These are phyloP conservation scores for Solioccasus polychromus DNA, from an alignment of 768 basidiomycete species.

Conservation along the genomic window DNA sequence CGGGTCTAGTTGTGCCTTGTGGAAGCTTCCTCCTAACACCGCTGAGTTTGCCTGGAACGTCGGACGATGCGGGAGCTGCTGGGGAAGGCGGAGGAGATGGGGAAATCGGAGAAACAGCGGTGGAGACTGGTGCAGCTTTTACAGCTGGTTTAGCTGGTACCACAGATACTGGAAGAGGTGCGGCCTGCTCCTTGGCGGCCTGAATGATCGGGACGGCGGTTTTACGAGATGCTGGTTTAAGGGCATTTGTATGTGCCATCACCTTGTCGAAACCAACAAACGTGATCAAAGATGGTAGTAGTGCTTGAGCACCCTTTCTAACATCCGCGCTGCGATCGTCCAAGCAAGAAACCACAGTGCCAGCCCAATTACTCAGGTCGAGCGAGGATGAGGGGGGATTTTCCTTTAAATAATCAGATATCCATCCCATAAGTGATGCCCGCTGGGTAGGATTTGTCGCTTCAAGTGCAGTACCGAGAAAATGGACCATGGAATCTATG, in stretches of 20 bases:
- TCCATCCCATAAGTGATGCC: constrained; percentile 74
- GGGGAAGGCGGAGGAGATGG: constrained; percentile 50
- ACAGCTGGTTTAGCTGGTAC: constrained; percentile 29
- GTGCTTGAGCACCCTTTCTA: constrained; percentile 82
- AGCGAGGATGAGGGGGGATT: constrained; percentile 50
- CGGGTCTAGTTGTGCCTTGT: constrained; percentile 49
- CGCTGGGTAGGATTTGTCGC: constrained; percentile 85
- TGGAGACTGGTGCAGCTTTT: constrained; percentile 18
- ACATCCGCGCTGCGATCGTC: constrained; percentile 93
- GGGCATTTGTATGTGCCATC: constrained; percentile 76
- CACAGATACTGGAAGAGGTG: constrained; percentile 27
- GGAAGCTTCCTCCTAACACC: constrained; percentile 76
- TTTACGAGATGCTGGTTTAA: constrained; percentile 89
- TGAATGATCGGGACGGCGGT: constrained; percentile 88
- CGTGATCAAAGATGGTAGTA: constrained; percentile 73
- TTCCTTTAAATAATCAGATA: constrained; percentile 74
- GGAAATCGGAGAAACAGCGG: constrained; percentile 34
- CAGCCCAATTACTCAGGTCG: constrained; percentile 70
- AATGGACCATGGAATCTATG: constrained; percentile 76
- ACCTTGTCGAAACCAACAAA: constrained; percentile 81
- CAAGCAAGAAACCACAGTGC: constrained; percentile 67
- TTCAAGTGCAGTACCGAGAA: constrained; percentile 79
- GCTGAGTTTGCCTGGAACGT: constrained; percentile 42
- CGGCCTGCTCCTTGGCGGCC: constrained; percentile 58
- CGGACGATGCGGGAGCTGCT: constrained; percentile 29